A percentile compares a stretch with the other conserved stretches of the same genome.
Evolutionary conservation across 1,284 basidiomycete species (phyloP).

Genomic region (Microbotryum intermedium): DNA sequence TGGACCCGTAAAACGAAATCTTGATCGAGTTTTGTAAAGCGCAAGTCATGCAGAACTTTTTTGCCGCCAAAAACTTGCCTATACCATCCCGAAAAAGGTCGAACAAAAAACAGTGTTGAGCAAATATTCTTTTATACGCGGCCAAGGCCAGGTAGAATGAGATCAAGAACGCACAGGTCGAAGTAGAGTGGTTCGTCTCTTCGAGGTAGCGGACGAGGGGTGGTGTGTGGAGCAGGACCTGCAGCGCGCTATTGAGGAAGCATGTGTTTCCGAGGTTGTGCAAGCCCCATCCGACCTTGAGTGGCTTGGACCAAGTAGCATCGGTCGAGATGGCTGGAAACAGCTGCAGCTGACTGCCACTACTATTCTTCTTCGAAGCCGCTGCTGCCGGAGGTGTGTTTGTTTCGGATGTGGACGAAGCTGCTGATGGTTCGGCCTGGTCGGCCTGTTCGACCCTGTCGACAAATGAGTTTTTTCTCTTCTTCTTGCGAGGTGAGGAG

Average conservation of each 20-base stretch:
- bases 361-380: neutral
- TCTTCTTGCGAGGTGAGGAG: too few species aligned
- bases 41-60: slow-evolving; percentile 68
- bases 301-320: slow-evolving; percentile 25
- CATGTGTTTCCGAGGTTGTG: slow-evolving; percentile 94
- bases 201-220: slow-evolving; percentile 63
- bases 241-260: slow-evolving; percentile 90
- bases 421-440: neutral
- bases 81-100: too few species aligned
- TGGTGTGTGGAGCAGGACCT: slow-evolving; percentile 88
- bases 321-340: slow-evolving; percentile 30
- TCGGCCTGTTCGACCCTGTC: too few species aligned
- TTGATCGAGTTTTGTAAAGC: slow-evolving; percentile 51
- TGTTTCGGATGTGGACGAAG: neutral
- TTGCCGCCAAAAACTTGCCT: slow-evolving; percentile 34
- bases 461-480: too few species aligned
- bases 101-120: too few species aligned
- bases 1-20: slow-evolving; percentile 39
- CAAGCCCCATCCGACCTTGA: slow-evolving; percentile 55
- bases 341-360: neutral
- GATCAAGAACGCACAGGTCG: slow-evolving; percentile 43
- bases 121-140: too few species aligned
- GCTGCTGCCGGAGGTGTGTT: neutral
- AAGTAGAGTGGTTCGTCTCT: slow-evolving; percentile 46
- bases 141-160: slow-evolving; percentile 1